Evolutionary conservation across 169 alveolate species (phyloP), one percentile per base, ranked within the genome.

Genomic region (Neospora caninum): DNA sequence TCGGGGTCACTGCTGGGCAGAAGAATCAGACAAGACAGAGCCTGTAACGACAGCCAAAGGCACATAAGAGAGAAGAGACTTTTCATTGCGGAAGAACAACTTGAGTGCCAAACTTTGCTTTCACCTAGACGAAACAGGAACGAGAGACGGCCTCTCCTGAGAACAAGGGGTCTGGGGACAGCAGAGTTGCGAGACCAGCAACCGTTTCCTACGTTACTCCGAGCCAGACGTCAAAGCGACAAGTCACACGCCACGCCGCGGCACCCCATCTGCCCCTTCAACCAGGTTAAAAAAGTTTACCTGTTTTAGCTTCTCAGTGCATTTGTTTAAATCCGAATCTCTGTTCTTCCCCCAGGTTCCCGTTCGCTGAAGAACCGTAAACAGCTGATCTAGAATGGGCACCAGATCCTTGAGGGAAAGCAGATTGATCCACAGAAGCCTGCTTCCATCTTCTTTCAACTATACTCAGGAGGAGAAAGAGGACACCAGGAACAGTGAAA

Each of bases 401-500:
- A 80, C 80, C 36, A 92, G 88, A 29, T 91, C 89, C 27, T 84
- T 92, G 31, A 92, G 82, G 54, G 92, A 91, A 41, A 42, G 69
- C 39, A 92, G 88, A 29, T 86, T 92, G 45, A 92, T 67, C 95
- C 95, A 92, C 88, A 92, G 73, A 29, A 92, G 87, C 83, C 95
- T 41, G 20, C 67, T 41, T 13, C 83, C 78, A 36, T 92, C 95
- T 22, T 86, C 80, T 49, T 42, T 43, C 38, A 92, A 54, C 95
- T 92, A 88, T 43, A 45, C 29, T 7, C 89, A 38, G 89, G 49
- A 36, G 25, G 22, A 36, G 82, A 45, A 49, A 73, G 38, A 10
- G 86, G 43, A 38, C 67, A 88, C 70, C 22, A 73, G 34, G 25
- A 88, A 29, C 25, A 10, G 64, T n/a, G 38, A 49, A 49, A 49